Evolutionary conservation across 306 rosid species (phyloP).

Genomic region (Trichosanthes cucumerina): DNA sequence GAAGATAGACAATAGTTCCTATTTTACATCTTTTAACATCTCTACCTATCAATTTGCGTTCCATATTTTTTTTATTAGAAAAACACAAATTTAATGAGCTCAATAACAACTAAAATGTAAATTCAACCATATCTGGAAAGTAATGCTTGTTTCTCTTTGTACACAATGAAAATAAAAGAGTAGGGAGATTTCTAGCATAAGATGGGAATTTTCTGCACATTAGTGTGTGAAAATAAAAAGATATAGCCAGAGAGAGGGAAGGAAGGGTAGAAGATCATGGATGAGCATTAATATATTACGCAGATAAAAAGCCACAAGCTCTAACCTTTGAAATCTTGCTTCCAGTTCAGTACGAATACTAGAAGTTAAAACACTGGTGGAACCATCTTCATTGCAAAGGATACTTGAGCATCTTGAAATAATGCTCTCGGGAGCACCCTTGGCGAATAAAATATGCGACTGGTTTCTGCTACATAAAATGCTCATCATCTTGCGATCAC

Average conservation of each 20-base stretch:
- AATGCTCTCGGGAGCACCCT: slow-evolving; percentile 98
- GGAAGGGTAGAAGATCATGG: background rate
- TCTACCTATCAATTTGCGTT: background rate
- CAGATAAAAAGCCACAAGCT: background rate
- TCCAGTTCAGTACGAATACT: slow-evolving; percentile 63
- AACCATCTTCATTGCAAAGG: slow-evolving; percentile 70
- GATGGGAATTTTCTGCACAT: background rate
- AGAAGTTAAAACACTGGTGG: slow-evolving; percentile 58
- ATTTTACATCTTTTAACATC: background rate
- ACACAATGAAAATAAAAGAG: background rate
- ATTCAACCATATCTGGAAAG: background rate
- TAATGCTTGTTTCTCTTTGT: background rate
- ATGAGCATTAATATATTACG: slow-evolving; percentile 1
- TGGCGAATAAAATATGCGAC: slow-evolving; percentile 62
- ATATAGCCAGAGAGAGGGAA: background rate
- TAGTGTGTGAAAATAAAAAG: background rate
- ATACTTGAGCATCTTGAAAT: slow-evolving; percentile 69
- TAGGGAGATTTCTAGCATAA: background rate
- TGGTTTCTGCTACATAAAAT: slow-evolving; percentile 82
- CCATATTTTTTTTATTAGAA: background rate
- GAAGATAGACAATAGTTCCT: no score
- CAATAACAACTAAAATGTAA: background rate
- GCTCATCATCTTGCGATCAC: slow-evolving; percentile 98
- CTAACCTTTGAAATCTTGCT: slow-evolving; percentile 67
- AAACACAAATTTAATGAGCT: background rate